Evolutionary conservation across 2,329 filamentous ascomycete species (phyloP), one percentile per base, ranked within the genome.

Genomic region (Zymoseptoria passerinii): DNA sequence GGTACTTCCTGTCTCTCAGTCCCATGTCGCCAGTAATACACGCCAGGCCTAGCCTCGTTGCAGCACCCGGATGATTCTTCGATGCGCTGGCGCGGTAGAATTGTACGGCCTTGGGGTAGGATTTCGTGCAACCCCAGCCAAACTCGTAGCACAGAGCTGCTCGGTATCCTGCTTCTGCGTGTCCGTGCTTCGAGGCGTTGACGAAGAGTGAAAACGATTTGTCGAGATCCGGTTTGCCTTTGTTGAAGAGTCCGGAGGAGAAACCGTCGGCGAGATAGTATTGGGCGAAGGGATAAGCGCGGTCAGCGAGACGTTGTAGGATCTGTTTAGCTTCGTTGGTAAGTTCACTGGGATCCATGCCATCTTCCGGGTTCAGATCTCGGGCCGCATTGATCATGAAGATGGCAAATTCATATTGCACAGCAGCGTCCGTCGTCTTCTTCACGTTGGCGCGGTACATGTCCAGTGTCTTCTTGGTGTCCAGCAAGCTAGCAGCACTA

Each of bases 391-490:
- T 89, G 65, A 97, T 87, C 78, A 99, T 85, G 73, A 95, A 96
- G 44, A 97, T 83, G 1, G 94, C 94, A 75, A 99, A 97, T 28
- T 95, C 94, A 73, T 97, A 97, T 73, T 96, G 91, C 35, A 95
- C 89, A 3, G 88, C 86, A 16, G 87, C 81, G 73, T 96, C 91
- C 62, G 88, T 94, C 2, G 94, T 95, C 78, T 99, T 99, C 77
- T 96, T 97, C 59, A 96, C 90, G 70, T 97, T 99, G 57, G 88
- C 87, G 50, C 92, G 84, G 73, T 99, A 99, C 92, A 97, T 96
- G 57, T 97, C 92, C 53, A 99, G 82, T 1, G 94, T 99, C 76
- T 97, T 92, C 70, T 92, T 89, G 35, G 90, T 87, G 69, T 90
- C 92, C 28, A 99, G 82, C 10, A 99, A 80, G 19, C 92, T 96